phyloP scores from a whole-genome alignment of 1,284 basidiomycete genomes.

The Cystobasidium sp. region DNA sequence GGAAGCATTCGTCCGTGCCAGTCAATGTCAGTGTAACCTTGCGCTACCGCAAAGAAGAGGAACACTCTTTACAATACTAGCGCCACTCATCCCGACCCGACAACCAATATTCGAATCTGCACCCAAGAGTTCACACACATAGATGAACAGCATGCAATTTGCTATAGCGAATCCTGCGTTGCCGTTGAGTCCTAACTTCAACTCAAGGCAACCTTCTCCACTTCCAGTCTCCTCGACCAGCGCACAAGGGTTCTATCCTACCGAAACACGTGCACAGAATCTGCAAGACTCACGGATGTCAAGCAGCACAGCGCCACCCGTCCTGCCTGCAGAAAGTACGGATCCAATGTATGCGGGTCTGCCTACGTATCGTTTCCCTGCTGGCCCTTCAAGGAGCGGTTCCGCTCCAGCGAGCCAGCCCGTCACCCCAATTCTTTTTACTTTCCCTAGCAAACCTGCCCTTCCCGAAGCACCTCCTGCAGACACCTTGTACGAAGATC shows the following conservation, averaged over 20 bases:
- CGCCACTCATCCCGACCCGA: too few species aligned
- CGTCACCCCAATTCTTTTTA: neutral
- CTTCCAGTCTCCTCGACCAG: neutral
- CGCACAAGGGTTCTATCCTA: neutral
- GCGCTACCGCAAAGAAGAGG: too few species aligned
- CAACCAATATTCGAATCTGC: too few species aligned
- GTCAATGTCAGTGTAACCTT: too few species aligned
- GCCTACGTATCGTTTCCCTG: constrained; percentile 39
- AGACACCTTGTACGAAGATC: neutral
- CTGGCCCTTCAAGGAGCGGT: constrained; percentile 18
- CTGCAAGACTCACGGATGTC: neutral
- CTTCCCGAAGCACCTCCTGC: constrained; percentile 4
- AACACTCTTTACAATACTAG: too few species aligned
- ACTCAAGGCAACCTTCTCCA: neutral
- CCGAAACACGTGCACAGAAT: neutral
- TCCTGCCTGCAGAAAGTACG: neutral
- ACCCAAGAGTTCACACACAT: neutral
- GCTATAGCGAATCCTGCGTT: neutral
- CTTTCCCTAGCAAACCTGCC: neutral
- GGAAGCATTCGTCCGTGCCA: too few species aligned
- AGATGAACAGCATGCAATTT: neutral
- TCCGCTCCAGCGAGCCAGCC: neutral
- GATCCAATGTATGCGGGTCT: constrained; percentile 36
- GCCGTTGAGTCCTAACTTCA: neutral
- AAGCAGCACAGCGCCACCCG: neutral